These are phyloP conservation scores for Crithidia acanthocephali DNA, from an alignment of 208 protist genomes.

Conservation along the genomic window DNA sequence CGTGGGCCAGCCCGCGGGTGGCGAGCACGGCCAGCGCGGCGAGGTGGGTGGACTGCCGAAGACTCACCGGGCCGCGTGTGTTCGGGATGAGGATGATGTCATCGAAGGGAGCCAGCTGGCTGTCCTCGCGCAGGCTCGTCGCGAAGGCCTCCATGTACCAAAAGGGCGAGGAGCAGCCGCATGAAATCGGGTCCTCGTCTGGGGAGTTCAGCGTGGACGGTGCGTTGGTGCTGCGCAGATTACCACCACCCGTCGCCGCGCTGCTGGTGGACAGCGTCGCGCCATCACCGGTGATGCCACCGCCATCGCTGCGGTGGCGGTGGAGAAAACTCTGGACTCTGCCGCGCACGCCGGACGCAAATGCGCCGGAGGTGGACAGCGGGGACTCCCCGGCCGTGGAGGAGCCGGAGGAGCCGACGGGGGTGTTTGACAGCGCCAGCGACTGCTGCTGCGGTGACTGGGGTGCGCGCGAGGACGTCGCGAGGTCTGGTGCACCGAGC, in stretches of 20 bases:
- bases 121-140: constrained; percentile 62
- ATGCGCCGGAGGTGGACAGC: neutral
- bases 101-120: constrained; percentile 81
- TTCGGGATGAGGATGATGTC: constrained; percentile 90
- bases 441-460: neutral
- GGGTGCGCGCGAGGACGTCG: neutral
- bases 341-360: neutral
- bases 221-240: neutral
- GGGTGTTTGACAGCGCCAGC: neutral
- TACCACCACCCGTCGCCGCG: neutral
- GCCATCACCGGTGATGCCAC: neutral
- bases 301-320: neutral
- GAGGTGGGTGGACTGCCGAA: constrained; percentile 82
- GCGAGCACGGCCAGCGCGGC: constrained; percentile 82
- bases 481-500: constrained; percentile 48
- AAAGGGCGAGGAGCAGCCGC: constrained; percentile 31
- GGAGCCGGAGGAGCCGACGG: neutral
- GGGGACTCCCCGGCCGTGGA: neutral
- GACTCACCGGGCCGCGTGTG: constrained; percentile 79
- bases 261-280: neutral
- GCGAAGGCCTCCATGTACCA: constrained; percentile 80
- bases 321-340: neutral
- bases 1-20: constrained; percentile 67
- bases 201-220: neutral
- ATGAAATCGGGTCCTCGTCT: constrained; percentile 15